These are phyloP conservation scores for Fonsecaea nubica DNA, from an alignment of 2,329 filamentous ascomycete genomes.

Conservation along the genomic window DNA sequence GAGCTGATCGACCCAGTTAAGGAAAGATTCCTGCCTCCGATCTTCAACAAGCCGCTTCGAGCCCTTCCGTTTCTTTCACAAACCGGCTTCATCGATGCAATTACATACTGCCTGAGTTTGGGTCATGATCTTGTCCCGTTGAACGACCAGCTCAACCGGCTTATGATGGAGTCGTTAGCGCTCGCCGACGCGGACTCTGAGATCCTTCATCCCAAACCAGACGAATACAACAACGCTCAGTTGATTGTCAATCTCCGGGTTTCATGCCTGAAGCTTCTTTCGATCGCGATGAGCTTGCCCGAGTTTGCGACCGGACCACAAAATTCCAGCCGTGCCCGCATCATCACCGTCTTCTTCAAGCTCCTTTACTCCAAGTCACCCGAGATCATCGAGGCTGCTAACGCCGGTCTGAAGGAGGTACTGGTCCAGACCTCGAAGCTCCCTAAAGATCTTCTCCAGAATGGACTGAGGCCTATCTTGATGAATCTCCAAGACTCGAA, in stretches of 20 bases:
- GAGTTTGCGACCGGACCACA: slow-evolving; percentile 79
- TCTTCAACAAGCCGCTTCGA: slow-evolving; percentile 92
- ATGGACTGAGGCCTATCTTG: slow-evolving; percentile 90
- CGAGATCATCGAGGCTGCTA: slow-evolving; percentile 91
- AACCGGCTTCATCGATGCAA: slow-evolving; percentile 97
- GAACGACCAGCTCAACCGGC: slow-evolving; percentile 85
- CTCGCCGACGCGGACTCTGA: slow-evolving; percentile 95
- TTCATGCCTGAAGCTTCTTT: slow-evolving; percentile 89
- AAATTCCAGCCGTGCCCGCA: slow-evolving; percentile 68
- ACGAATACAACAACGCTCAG: slow-evolving; percentile 94
- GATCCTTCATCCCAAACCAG: slow-evolving; percentile 86
- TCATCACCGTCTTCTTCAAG: slow-evolving; percentile 97
- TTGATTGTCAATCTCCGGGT: slow-evolving; percentile 90
- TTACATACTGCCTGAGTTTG: slow-evolving; percentile 90
- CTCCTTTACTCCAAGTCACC: slow-evolving; percentile 91
- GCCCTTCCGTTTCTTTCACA: slow-evolving; percentile 93
- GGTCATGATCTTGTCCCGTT: slow-evolving; percentile 89
- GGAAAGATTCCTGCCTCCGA: slow-evolving; percentile 84
- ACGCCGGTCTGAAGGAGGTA: slow-evolving; percentile 85
- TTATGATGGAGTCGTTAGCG: slow-evolving; percentile 92
- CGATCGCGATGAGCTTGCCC: slow-evolving; percentile 89
- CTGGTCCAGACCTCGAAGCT: slow-evolving; percentile 87
- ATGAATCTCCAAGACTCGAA: slow-evolving; percentile 95
- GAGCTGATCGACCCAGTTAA: slow-evolving; percentile 90
- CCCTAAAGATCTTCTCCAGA: slow-evolving; percentile 93